phyloP scores from a whole-genome alignment of 2,329 filamentous ascomycete species.

The Alternaria gaisen region DNA sequence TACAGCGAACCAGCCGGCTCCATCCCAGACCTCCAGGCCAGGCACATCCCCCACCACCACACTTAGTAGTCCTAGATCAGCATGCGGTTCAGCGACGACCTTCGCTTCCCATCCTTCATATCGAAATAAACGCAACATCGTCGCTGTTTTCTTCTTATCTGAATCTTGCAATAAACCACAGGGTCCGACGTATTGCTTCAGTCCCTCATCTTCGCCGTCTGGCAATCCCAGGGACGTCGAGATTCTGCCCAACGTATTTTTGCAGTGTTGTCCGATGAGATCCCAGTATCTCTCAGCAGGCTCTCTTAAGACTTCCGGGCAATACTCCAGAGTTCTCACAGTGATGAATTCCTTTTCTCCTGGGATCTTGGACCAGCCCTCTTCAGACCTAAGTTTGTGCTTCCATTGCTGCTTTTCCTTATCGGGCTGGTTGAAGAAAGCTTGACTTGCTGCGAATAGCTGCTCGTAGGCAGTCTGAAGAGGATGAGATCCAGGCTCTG shows the following conservation, averaged over 20 bases:
- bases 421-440: conserved; percentile 43
- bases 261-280: conserved; percentile 40
- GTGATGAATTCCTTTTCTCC: conserved; percentile 54
- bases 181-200: conserved; percentile 39
- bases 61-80: conserved; percentile 47
- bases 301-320: conserved; percentile 41
- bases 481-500: conserved; percentile 31
- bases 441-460: conserved; percentile 42
- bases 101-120: conserved; percentile 49
- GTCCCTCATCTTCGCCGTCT: conserved; percentile 19
- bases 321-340: conserved; percentile 41
- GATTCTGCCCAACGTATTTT: conserved; percentile 36
- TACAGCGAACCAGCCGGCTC: conserved; percentile 34
- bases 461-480: conserved; percentile 41
- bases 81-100: conserved; percentile 49
- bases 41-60: conserved; percentile 48
- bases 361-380: conserved; percentile 47
- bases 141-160: conserved; percentile 41
- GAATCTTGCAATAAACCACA: conserved; percentile 32
- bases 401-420: conserved; percentile 42
- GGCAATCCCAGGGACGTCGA: conserved; percentile 30
- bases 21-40: conserved; percentile 50
- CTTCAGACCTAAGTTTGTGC: conserved; percentile 46
- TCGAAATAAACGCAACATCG: conserved; percentile 49
- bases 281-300: conserved; percentile 47